Base-by-base conservation (phyloP, 163 green algal species). In the Chloroidium sp. region DNA sequence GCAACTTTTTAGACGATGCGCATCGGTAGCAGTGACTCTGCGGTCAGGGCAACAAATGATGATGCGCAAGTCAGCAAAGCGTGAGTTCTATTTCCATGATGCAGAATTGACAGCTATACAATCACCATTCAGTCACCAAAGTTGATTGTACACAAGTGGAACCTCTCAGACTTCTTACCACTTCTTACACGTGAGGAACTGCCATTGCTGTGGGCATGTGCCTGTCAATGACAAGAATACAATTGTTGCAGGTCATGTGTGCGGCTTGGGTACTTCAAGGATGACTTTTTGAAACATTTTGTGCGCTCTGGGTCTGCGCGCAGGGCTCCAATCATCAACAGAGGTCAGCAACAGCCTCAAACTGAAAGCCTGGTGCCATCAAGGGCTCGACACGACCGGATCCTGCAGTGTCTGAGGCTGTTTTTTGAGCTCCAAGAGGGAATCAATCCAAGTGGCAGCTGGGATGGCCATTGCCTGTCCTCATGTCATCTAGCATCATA, bases 61-160 rank as follows among this genome's bases (percentile, higher is more conserved):
- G 93, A 97, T 80, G 93, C 93, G 0, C 93, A 97, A 79, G 80
- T 94, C 59, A 95, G 89, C 81, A 97, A 97, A 77, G 79, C 95
- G 93, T 97, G 77, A 85, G 91, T 82, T 59, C 6, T 60, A 36
- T 36, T 36, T 36, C 36, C 36, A 36, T 36, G 36, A 36, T 36
- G 36, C 36, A 36, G 36, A 36, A 36, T 36, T 36, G 36, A 36
- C 36, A 36, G 36, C 36, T 36, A 36, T 36, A 36, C 36, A 36
- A 36, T 36, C 36, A 36, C 36, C 36, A 36, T 36, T 36, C 36
- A 36, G 36, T 36, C 36, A 36, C 36, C 36, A 36, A 36, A 36
- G 36, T 36, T 36, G 36, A 36, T 36, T 36, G 36, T 36, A 36
- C 36, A 36, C 36, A 36, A 36, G 36, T 36, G 36, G 36, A 36